Evolutionary conservation across 768 basidiomycete species (phyloP).

Genomic region (Suillus variegatus): DNA sequence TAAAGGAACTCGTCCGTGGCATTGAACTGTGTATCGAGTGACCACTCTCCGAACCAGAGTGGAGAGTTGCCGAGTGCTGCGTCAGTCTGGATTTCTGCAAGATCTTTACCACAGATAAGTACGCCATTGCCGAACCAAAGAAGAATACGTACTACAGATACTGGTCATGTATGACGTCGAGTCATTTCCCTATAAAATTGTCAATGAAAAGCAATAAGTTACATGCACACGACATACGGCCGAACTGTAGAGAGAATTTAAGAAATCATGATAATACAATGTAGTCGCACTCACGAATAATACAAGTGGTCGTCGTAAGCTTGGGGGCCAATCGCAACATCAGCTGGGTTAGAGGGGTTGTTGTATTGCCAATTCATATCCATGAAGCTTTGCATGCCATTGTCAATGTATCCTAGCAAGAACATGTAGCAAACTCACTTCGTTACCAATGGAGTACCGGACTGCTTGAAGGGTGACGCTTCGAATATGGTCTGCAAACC

Average conservation of each 20-base stretch:
- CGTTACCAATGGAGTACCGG: conserved; percentile 34
- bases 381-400: conserved; percentile 61
- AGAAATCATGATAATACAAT: not conserved
- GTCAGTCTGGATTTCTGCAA: conserved; percentile 54
- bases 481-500: conserved; percentile 27
- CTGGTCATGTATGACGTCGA: conserved; percentile 63
- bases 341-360: conserved; percentile 69
- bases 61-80: conserved; percentile 46
- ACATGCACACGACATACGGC: conserved; percentile 43
- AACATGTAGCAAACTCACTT: conserved; percentile 30
- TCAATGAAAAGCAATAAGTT: not conserved
- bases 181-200: conserved; percentile 57
- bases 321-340: conserved; percentile 69
- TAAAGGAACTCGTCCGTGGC: conserved; percentile 61
- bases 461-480: conserved; percentile 17
- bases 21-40: conserved; percentile 62
- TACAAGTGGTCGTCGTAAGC: conserved; percentile 81
- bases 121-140: not conserved
- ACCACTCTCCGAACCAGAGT: conserved; percentile 62
- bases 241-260: conserved; percentile 40
- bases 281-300: conserved; percentile 52
- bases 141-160: conserved; percentile 62
- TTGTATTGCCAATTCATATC: conserved; percentile 77
- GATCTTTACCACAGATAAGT: conserved; percentile 41
- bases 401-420: not conserved